These are phyloP conservation scores for Cystobasidiopsis lactophilus DNA, from an alignment of 768 basidiomycete genomes.

Conservation along the genomic window DNA sequence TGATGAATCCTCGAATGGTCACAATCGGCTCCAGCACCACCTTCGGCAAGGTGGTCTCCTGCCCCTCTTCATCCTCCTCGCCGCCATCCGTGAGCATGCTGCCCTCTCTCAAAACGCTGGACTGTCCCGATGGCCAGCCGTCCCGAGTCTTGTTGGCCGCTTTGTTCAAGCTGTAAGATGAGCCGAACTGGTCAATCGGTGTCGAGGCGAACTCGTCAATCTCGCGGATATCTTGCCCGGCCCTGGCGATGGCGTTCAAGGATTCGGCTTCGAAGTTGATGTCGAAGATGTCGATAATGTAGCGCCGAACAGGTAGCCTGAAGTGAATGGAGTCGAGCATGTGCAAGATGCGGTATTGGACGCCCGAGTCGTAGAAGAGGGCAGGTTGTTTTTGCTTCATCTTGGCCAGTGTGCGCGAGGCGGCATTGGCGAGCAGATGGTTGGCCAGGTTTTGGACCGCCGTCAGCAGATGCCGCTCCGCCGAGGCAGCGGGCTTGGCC, in stretches of 20 bases:
- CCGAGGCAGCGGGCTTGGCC: slow-evolving; percentile 40
- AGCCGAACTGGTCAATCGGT: too few relatives aligned
- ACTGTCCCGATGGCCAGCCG: neutral
- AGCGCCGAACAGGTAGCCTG: slow-evolving; percentile 73
- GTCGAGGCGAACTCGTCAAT: neutral
- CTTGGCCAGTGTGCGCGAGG: slow-evolving; percentile 66
- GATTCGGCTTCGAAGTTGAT: neutral
- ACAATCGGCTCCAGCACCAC: slow-evolving; percentile 5
- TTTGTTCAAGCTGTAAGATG: neutral
- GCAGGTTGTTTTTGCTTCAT: slow-evolving; percentile 55
- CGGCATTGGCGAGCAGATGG: slow-evolving; percentile 82
- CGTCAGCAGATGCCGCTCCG: slow-evolving; percentile 62
- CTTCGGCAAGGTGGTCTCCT: neutral
- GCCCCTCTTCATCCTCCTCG: neutral
- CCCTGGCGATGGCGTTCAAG: neutral
- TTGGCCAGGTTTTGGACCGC: slow-evolving; percentile 86
- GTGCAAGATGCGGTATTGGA: slow-evolving; percentile 67
- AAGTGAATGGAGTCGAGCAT: slow-evolving; percentile 75
- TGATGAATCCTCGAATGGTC: neutral
- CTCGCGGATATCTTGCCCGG: neutral
- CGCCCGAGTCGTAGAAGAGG: slow-evolving; percentile 52
- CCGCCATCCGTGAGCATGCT: slow-evolving; percentile 1
- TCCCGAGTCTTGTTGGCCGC: neutral
- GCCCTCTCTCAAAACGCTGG: neutral
- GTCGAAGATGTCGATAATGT: slow-evolving; percentile 79